Evolutionary conservation across 495 filamentous ascomycete genomes (phyloP), one percentile per base, ranked within the genome.

Genomic region (Rhypophila decipiens): DNA sequence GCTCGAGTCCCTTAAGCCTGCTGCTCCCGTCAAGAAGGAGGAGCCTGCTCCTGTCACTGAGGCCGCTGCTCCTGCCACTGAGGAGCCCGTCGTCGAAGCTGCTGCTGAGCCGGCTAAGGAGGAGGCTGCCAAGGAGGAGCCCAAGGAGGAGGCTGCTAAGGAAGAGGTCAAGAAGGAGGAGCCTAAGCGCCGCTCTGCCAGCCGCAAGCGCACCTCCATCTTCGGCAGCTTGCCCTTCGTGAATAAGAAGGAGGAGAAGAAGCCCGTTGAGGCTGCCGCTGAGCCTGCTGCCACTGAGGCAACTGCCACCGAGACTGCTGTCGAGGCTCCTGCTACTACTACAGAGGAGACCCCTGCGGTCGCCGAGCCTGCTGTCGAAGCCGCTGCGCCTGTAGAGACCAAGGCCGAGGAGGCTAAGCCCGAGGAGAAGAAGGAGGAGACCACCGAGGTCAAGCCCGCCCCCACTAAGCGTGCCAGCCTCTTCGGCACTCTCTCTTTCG

Each of bases 181-280:
- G 55, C 67, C 74, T 55, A 72, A 76, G 62, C 66, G 72, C 42
- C 86, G 87, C 55, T 94, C 88, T 46, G 86, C 87, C 48, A 94
- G 87, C 60, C 85, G 85, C 65, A 95, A 95, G 84, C 84, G 88
- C 49, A 60, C 71, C 35, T 90, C 87, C 59, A 82, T 95, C 71
- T 94, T 97, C 66, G 86, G 84, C 52, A 69, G 63, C 49, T 24
- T 46, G 23, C 23, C 42, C 47, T 72, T 90, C 38, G 72, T 87
- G 2, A 78, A 80, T 59, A 90, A 88, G 80, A 85, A 85, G 69
- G 83, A 88, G 45, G 80, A 83, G 61, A 61, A 74, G 42, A 79
- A 85, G 69, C 70, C 70, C 13, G 76, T 71, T 48, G 63, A 69
- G 52, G 52, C 63, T 39, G 58, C 61, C 55, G 63, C 72, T 48